Conservation (phyloP, 805 yeast species). For the Zygosaccharomyces pseudorouxii region DNA sequence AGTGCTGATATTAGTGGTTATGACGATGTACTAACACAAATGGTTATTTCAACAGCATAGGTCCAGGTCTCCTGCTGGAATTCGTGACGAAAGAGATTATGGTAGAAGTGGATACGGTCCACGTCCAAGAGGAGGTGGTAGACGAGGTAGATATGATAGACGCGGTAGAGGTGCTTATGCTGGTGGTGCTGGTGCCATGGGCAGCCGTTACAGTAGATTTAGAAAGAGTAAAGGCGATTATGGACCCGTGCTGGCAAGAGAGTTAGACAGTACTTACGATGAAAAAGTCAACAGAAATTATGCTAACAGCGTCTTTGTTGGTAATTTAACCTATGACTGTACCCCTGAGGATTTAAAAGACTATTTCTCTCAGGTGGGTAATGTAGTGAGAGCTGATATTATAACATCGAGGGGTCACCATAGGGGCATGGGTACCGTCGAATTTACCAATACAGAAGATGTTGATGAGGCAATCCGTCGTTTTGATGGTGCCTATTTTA, state of each 20-base stretch:
- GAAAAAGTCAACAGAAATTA: slow-evolving; percentile 50
- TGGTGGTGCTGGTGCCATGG: slow-evolving; percentile 24
- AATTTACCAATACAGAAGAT: slow-evolving; percentile 59
- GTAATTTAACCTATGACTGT: slow-evolving; percentile 63
- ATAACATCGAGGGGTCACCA: slow-evolving; percentile 71
- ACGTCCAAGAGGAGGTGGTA: slow-evolving; percentile 28
- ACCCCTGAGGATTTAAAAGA: slow-evolving; percentile 55
- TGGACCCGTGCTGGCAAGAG: slow-evolving; percentile 18
- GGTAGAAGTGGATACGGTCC: slow-evolving; percentile 43
- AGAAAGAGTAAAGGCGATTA: slow-evolving; percentile 21
- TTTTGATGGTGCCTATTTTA: slow-evolving; percentile 57
- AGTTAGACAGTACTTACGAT: slow-evolving; percentile 28
- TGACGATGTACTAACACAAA: slow-evolving; percentile 3
- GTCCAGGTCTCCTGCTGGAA: slow-evolving; percentile 24
- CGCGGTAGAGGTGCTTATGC: slow-evolving; percentile 32
- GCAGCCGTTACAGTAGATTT: slow-evolving; percentile 25
- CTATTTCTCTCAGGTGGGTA: slow-evolving; percentile 53
- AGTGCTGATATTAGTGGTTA: background rate
- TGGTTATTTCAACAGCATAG: slow-evolving; percentile 9
- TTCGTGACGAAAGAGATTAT: slow-evolving; percentile 23
- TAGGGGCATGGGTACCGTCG: slow-evolving; percentile 88
- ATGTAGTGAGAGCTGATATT: slow-evolving; percentile 73
- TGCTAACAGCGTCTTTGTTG: slow-evolving; percentile 62
- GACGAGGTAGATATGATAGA: slow-evolving; percentile 31
- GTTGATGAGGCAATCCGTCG: slow-evolving; percentile 66